A percentile compares a stretch with the other conserved stretches of the same genome.
These are phyloP conservation scores for Wickerhamiella bombiphila DNA, from an alignment of 805 yeast species.

Conservation along the genomic window DNA sequence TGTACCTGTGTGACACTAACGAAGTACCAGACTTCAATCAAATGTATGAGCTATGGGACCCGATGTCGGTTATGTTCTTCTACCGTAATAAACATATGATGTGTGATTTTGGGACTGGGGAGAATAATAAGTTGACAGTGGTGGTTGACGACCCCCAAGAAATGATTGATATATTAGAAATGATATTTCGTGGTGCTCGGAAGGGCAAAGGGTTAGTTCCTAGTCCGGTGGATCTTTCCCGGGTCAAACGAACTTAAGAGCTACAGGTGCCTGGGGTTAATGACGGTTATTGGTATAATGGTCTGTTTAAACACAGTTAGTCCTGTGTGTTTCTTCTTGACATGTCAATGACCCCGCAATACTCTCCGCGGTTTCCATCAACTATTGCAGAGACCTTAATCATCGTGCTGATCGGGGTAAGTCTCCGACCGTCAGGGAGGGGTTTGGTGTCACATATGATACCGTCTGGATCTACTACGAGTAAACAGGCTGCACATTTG, in stretches of 20 bases:
- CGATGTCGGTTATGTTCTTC: constrained; percentile 87
- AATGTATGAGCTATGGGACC: constrained; percentile 84
- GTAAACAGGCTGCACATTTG: too few relatives aligned
- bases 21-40: constrained; percentile 81
- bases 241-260: constrained; percentile 1
- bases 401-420: too few relatives aligned
- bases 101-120: constrained; percentile 98
- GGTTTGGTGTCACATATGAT: too few relatives aligned
- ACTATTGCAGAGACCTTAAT: too few relatives aligned
- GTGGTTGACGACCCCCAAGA: constrained; percentile 68
- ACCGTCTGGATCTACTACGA: too few relatives aligned
- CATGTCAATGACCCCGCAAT: too few relatives aligned
- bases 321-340: too few relatives aligned
- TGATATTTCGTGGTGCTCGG: constrained; percentile 76
- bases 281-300: too few relatives aligned
- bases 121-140: constrained; percentile 86
- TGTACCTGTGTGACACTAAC: constrained; percentile 78
- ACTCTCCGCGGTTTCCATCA: too few relatives aligned
- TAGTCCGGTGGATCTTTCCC: constrained; percentile 42
- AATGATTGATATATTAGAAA: constrained; percentile 78
- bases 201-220: constrained; percentile 87
- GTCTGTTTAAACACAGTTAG: too few relatives aligned
- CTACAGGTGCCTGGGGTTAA: too few relatives aligned
- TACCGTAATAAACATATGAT: constrained; percentile 86
- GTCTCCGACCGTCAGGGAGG: too few relatives aligned